Conservation (phyloP, 192 early-diverging fungal species). For the Lunasporangiospora selenospora region DNA sequence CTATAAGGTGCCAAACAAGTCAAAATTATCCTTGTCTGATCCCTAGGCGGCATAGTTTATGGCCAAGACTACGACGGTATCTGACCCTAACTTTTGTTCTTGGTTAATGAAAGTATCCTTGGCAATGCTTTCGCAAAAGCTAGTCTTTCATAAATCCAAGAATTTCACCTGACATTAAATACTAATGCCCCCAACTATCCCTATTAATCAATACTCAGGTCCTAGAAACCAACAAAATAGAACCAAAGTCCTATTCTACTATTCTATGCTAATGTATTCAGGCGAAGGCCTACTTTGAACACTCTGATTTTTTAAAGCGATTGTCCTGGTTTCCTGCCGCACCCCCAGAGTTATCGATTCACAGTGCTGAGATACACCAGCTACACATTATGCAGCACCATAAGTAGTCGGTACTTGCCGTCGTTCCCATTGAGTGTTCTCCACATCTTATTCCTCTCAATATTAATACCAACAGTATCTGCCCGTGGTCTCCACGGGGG, state of each 20-base stretch:
- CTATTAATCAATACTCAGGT: slow-evolving; percentile 74
- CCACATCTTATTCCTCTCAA: slow-evolving; percentile 72
- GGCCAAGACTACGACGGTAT: slow-evolving; percentile 79
- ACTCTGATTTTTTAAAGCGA: slow-evolving; percentile 65
- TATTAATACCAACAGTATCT: slow-evolving; percentile 71
- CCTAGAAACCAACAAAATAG: slow-evolving; percentile 63
- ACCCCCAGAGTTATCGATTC: slow-evolving; percentile 13
- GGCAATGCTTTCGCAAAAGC: slow-evolving; percentile 73
- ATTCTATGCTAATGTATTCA: slow-evolving; percentile 68
- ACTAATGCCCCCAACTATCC: slow-evolving; percentile 77
- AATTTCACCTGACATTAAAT: slow-evolving; percentile 80
- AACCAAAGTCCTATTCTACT: slow-evolving; percentile 63
- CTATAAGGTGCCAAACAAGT: slow-evolving; percentile 54
- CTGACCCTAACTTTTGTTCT: slow-evolving; percentile 78
- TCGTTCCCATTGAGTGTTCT: slow-evolving; percentile 51
- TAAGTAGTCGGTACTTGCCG: slow-evolving; percentile 6
- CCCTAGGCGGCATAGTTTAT: slow-evolving; percentile 80
- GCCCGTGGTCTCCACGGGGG: too few species aligned
- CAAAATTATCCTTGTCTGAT: slow-evolving; percentile 56
- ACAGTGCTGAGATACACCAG: slow-evolving; percentile 3
- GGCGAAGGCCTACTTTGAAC: slow-evolving; percentile 58
- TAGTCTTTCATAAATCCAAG: slow-evolving; percentile 78
- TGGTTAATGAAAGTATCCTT: slow-evolving; percentile 70
- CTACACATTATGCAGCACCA: not conserved
- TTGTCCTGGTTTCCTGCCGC: slow-evolving; percentile 12